Evolutionary conservation across 208 protist genomes (phyloP).

Genomic region (Endotrypanum monterogeii): DNA sequence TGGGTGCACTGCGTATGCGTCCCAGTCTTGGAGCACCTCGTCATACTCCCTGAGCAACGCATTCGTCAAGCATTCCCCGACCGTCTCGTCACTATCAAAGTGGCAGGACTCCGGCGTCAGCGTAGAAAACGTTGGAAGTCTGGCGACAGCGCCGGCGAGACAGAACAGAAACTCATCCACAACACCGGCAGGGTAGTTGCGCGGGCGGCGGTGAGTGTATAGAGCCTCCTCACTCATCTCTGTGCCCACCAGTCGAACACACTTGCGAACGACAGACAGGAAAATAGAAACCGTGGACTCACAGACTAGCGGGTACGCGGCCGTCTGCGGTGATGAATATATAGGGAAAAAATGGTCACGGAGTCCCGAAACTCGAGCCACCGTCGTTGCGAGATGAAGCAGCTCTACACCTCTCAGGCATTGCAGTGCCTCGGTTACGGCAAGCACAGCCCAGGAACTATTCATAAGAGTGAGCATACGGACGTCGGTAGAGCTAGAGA

Average conservation of each 20-base stretch:
- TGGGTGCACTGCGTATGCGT: slow-evolving; percentile 80
- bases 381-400: slow-evolving; percentile 63
- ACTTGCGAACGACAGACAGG: slow-evolving; percentile 48
- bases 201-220: slow-evolving; percentile 44
- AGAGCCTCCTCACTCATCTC: slow-evolving; percentile 64
- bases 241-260: slow-evolving; percentile 59
- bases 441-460: slow-evolving; percentile 19
- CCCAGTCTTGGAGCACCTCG: slow-evolving; percentile 72
- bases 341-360: slow-evolving; percentile 39
- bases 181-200: slow-evolving; percentile 44
- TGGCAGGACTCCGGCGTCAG: background rate
- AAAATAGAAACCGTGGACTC: slow-evolving; percentile 26
- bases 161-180: slow-evolving; percentile 79
- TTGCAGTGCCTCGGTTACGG: slow-evolving; percentile 40
- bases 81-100: slow-evolving; percentile 27
- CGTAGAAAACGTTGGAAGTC: slow-evolving; percentile 6
- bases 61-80: slow-evolving; percentile 58
- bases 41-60: slow-evolving; percentile 68
- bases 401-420: slow-evolving; percentile 56
- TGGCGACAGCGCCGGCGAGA: slow-evolving; percentile 49
- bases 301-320: background rate
- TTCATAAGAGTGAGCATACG: slow-evolving; percentile 9
- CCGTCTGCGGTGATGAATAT: background rate
- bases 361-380: slow-evolving; percentile 44
- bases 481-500: slow-evolving; percentile 7